Evolutionary conservation across 768 basidiomycete species (phyloP), one percentile per base, ranked within the genome.

Genomic region (Phanerodontia chrysosporium): DNA sequence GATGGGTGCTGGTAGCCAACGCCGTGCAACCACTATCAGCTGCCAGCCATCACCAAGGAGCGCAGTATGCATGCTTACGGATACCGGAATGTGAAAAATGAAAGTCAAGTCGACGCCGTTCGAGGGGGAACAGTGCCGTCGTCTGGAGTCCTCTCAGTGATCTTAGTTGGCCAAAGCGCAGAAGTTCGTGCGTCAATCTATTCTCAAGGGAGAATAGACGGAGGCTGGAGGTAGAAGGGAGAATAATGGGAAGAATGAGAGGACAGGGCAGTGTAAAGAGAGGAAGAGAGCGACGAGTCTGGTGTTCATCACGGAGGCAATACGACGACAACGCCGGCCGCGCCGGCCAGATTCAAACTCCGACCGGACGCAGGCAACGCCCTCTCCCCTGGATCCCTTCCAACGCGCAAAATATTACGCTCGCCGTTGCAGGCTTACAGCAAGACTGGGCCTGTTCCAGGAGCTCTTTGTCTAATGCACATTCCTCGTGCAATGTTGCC

Each of bases 241-340:
- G 21, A 53, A 53, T 53, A 53, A 53, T 53, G 42, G 30, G 52
- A 42, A 53, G 52, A 53, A 42, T 25, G 52, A 53, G 52, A 53
- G 52, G 52, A 53, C 35, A 53, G 52, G 8, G 52, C 35, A 53
- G 52, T 16, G 52, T 27, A 53, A 53, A 29, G 52, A 53, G 52
- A 53, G 52, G 51, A 53, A 36, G 52, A 53, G 52, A 53, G 52
- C 52, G 52, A 53, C 52, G 52, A 53, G 52, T 36, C 39, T 42
- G n/a, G 10, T 36, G 32, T 53, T 53, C 35, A 53, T 53, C 52
- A 53, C 49, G 49, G 49, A 51, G 49, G 49, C 49, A 51, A 51
- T 53, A 53, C 52, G 36, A 53, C 52, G 36, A 32, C 49, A 10
- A 22, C 30, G 49, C 52, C 52, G 52, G 32, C 5, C 21, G 24